These are phyloP conservation scores for Pelargonium citronellum DNA, from an alignment of 441 rosid species.

Conservation along the genomic window DNA sequence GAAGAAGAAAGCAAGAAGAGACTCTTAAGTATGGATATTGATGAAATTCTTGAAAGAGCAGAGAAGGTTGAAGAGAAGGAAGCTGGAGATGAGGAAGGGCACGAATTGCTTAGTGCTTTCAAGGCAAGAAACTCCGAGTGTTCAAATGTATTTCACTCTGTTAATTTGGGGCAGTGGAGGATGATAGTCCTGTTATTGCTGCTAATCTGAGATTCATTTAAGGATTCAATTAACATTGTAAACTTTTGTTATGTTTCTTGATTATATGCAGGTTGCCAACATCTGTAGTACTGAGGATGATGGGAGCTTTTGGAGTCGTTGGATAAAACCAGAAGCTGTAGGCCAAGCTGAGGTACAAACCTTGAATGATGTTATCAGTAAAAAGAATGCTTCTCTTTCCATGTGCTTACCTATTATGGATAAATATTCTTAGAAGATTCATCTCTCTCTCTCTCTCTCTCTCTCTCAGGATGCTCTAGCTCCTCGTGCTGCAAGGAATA, in stretches of 20 bases:
- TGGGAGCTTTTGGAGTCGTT: slow-evolving; percentile 98
- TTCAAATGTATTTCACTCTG: slow-evolving; percentile 11
- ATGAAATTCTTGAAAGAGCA: slow-evolving; percentile 96
- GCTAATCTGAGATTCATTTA: background rate
- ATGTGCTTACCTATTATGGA: background rate
- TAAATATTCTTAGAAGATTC: background rate
- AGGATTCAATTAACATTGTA: background rate
- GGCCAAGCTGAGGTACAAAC: slow-evolving; percentile 73
- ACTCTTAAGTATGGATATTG: slow-evolving; percentile 89
- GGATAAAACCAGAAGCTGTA: slow-evolving; percentile 97
- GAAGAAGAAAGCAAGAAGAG: slow-evolving; percentile 96
- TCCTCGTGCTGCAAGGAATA: slow-evolving; percentile 94
- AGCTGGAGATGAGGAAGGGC: slow-evolving; percentile 49
- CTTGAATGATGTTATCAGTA: slow-evolving; percentile 15
- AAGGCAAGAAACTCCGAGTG: slow-evolving; percentile 50
- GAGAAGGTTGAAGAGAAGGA: slow-evolving; percentile 94
- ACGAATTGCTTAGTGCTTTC: slow-evolving; percentile 90
- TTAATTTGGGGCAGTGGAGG: background rate
- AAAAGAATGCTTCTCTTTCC: background rate
- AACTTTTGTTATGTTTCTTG: background rate
- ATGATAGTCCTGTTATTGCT: background rate
- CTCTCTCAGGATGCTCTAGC: slow-evolving; percentile 66
- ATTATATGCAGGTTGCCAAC: slow-evolving; percentile 69
- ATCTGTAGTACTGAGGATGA: slow-evolving; percentile 89
- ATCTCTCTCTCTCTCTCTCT: background rate